phyloP scores from a whole-genome alignment of 306 rosid species.

The Cucurbita maxima region DNA sequence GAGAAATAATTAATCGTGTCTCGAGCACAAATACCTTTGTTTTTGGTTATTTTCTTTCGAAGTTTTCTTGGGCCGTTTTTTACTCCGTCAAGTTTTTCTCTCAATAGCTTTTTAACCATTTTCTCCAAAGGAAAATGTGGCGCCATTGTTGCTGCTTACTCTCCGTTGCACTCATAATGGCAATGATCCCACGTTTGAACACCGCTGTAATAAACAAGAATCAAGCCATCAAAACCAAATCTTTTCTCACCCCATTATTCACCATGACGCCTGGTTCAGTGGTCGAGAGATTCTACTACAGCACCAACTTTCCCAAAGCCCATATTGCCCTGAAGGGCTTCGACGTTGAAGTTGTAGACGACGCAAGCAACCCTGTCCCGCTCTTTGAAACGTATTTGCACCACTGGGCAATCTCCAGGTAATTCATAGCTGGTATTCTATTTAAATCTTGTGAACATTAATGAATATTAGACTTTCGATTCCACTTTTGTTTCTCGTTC shows the following conservation, averaged over 20 bases:
- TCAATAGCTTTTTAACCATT: too few species aligned
- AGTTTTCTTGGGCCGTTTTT: too few species aligned
- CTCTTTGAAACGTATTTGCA: conserved; percentile 71
- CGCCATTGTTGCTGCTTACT: too few species aligned
- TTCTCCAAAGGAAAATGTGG: too few species aligned
- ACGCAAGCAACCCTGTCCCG: conserved; percentile 36
- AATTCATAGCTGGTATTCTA: too few species aligned
- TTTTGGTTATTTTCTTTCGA: too few species aligned
- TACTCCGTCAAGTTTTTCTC: too few species aligned
- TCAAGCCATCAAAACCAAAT: conserved; percentile 22
- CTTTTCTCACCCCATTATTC: conserved; percentile 43
- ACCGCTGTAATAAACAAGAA: neutral
- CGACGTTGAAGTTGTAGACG: conserved; percentile 57
- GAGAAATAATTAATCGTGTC: too few species aligned
- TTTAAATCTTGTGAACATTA: too few species aligned
- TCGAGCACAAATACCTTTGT: too few species aligned
- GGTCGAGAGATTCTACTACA: conserved; percentile 16
- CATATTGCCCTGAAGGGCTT: conserved; percentile 53
- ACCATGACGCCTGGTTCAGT: conserved; percentile 55
- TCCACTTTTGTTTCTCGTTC: too few species aligned
- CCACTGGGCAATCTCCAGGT: conserved; percentile 26
- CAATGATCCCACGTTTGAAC: neutral
- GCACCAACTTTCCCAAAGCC: conserved; percentile 48
- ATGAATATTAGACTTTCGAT: too few species aligned
- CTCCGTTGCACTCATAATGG: neutral